Base-by-base conservation (phyloP, 495 filamentous ascomycete species). In the Tetracladium marchalianum region DNA sequence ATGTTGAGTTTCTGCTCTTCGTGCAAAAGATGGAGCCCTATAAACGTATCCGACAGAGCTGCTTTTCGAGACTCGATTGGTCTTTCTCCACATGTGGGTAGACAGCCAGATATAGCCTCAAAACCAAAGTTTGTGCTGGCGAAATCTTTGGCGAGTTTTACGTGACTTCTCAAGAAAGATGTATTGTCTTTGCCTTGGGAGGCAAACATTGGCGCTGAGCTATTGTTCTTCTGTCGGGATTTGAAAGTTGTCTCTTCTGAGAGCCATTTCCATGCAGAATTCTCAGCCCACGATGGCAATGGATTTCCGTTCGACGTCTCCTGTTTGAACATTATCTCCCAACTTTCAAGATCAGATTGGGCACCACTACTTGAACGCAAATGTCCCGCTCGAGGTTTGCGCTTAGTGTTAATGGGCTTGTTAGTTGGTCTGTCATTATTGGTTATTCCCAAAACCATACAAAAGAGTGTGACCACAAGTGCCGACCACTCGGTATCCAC, bases 1-100 rank as follows among this genome's bases (percentile, higher is more conserved):
- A 78, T 77, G 39, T 85, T 80, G 5, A 98, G 77, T 58, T 93
- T 96, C 51, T 84, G 76, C 55, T 98, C 92, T 59, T 98, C 90
- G 1, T 83, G 71, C 4, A 94, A 61, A 6, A 97, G 72, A 61
- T 97, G 93, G 17, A 98, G 71, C 11, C 77, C 80, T 41, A 92
- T 68, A 9, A 96, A 67, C 1, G 90, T 69, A 39, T 78, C 81
- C 48, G 77, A 76, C 34, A 87, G 68, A 27, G 77, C 72, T 41
- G 68, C 74, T 16, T 73, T 72, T 27, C 82, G 75, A 35, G 69
- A 64, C 22, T 73, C 70, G 33, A 69, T 66, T 41, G 69, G 69
- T 45, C 71, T 69, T 22, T 68, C 67, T 32, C 64, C 51, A 11
- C 77, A 75, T 8, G 81, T 84, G 33, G 82, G 82, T 38, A 86